phyloP scores from a whole-genome alignment of 176 grass and related monocot genomes.

The Coix lacrymajobi region DNA sequence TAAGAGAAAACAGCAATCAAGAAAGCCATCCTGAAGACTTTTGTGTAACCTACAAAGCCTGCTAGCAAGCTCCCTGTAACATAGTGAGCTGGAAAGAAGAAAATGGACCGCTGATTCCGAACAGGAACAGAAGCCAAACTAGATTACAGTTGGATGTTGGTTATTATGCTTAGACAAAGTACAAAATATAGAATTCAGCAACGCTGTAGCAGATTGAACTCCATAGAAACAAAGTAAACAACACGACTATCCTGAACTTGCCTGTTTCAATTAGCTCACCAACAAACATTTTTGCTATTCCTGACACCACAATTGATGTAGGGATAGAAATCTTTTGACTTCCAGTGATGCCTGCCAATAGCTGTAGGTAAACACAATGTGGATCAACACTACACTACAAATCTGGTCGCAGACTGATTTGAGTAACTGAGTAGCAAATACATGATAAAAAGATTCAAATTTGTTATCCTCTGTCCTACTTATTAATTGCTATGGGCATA shows the following conservation, averaged over 20 bases:
- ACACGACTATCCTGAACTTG: conserved; percentile 23
- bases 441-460: background rate
- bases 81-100: background rate
- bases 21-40: background rate
- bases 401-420: background rate
- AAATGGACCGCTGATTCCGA: background rate
- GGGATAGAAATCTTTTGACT: conserved; percentile 83
- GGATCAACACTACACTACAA: background rate
- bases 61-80: background rate
- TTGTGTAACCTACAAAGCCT: background rate
- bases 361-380: conserved; percentile 40
- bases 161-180: background rate
- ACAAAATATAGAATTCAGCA: background rate
- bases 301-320: conserved; percentile 70
- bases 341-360: conserved; percentile 70
- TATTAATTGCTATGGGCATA: background rate
- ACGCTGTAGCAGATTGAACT: background rate
- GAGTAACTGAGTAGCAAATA: background rate
- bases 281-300: conserved; percentile 85
- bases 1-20: background rate
- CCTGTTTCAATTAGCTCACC: conserved; percentile 92
- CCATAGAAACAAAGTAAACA: conserved; percentile 5
- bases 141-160: background rate
- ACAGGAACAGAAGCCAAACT: background rate
- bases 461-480: background rate